phyloP scores from a whole-genome alignment of 306 rosid species.

The Parietaria judaica region DNA sequence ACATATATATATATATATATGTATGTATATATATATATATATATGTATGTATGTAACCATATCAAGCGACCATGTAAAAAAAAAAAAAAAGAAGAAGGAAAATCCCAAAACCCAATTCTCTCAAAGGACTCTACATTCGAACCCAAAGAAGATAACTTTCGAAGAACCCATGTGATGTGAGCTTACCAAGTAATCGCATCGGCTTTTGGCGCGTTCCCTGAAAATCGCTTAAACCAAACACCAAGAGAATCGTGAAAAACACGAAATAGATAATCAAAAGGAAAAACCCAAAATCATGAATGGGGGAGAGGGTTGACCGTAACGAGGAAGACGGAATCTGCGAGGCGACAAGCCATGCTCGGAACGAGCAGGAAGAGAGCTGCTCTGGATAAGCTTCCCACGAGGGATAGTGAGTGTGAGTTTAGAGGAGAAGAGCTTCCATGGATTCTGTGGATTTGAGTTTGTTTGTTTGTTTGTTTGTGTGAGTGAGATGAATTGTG shows the following conservation, averaged over 20 bases:
- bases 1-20: too few species aligned
- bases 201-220: conserved; percentile 54
- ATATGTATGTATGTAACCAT: not conserved
- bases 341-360: conserved; percentile 61
- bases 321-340: conserved; percentile 52
- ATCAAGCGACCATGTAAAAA: not conserved
- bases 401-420: too few species aligned
- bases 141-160: not conserved
- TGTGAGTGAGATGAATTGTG: too few species aligned
- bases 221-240: conserved; percentile 22
- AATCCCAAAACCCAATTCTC: not conserved
- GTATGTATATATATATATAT: not conserved
- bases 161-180: not conserved
- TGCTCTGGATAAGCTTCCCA: too few species aligned
- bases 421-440: too few species aligned
- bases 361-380: not conserved
- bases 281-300: not conserved
- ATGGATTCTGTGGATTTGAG: too few species aligned
- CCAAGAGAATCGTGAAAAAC: not conserved
- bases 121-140: not conserved
- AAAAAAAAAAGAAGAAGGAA: conserved; percentile 2
- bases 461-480: too few species aligned
- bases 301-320: conserved; percentile 26
- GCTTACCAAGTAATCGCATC: conserved; percentile 40
- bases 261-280: not conserved